Evolutionary conservation across 1,284 basidiomycete species (phyloP), one percentile per base, ranked within the genome.

Genomic region (Coniferiporia sulphurascens): DNA sequence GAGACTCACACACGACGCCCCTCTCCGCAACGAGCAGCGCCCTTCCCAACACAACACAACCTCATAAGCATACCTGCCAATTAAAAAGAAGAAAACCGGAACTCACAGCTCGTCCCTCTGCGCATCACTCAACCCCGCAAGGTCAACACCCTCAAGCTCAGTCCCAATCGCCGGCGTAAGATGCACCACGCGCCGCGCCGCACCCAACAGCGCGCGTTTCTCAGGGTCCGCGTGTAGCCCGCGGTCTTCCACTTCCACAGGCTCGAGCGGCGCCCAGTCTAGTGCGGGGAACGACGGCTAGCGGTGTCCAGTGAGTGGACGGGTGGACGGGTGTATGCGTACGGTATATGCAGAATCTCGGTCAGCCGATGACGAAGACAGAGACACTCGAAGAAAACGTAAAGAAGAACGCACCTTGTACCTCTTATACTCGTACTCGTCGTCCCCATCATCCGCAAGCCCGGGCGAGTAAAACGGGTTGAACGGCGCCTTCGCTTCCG

Each of bases 381-480:
- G n/a, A n/a, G n/a, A n/a, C n/a, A n/a, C n/a, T n/a, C n/a, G n/a
- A n/a, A n/a, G n/a, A n/a, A n/a, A n/a, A n/a, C n/a, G n/a, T n/a
- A n/a, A 38, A 7, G 36, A 38, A 3, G 35, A 4, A 52, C 71
- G 62, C 61, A 84, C 87, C 77, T 85, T 87, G 71, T 82, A 87
- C 44, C 83, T 73, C 22, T 81, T 77, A 64, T 76, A 82, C 66
- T 80, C 67, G 71, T 91, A 89, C 36, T 65, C 67, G 19, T 78
- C 73, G 62, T 84, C 78, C 51, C 69, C 76, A 49, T 82, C 77
- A 55, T 82, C 79, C 1, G 71, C 78, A 17, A 74, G 73, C 27
- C 77, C 74, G 50, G 86, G 86, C 1, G 84, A 86, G 65, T 87
- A 86, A 71, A 88, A 87, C 0, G 85, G 82, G 66, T 87, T 87